Percentiles rank a stretch among this genome's conserved stretches.
These are phyloP conservation scores for Alternaria novae-zelandiae DNA, from an alignment of 2,329 filamentous ascomycete species.

Conservation along the genomic window DNA sequence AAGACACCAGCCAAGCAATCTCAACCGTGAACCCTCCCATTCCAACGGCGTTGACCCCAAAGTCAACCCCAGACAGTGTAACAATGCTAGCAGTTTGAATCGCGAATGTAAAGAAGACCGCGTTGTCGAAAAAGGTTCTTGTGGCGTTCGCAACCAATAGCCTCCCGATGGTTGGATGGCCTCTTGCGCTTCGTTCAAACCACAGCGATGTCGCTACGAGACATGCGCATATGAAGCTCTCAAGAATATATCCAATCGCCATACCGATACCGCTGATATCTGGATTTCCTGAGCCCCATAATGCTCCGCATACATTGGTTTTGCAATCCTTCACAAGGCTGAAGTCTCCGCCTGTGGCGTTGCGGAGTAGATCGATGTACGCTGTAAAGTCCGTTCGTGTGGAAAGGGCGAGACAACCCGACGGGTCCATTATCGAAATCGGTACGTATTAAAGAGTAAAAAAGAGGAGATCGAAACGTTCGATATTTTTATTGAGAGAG, in stretches of 20 bases:
- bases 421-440: neutral
- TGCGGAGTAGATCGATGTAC: slow-evolving; percentile 22
- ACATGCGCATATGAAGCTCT: slow-evolving; percentile 15
- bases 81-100: slow-evolving; percentile 31
- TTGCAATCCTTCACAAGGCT: slow-evolving; percentile 19
- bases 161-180: too few relatives aligned
- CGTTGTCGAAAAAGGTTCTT: slow-evolving; percentile 22
- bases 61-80: slow-evolving; percentile 22
- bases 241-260: slow-evolving; percentile 28
- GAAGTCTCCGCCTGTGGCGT: slow-evolving; percentile 16
- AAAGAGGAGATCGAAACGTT: too few relatives aligned
- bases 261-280: slow-evolving; percentile 33
- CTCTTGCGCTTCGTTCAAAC: neutral
- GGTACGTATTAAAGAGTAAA: too few relatives aligned
- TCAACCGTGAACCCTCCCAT: slow-evolving; percentile 32
- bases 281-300: slow-evolving; percentile 32
- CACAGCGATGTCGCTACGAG: neutral
- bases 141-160: slow-evolving; percentile 5
- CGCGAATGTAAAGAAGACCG: slow-evolving; percentile 29
- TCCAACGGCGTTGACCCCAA: slow-evolving; percentile 23
- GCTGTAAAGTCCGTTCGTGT: slow-evolving; percentile 11
- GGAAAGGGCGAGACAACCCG: neutral
- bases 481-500: too few relatives aligned
- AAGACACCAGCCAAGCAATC: slow-evolving; percentile 26
- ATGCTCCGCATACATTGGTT: slow-evolving; percentile 23